Evolutionary conservation across 805 yeast species (phyloP).

Genomic region (Ogataea degrootiae): DNA sequence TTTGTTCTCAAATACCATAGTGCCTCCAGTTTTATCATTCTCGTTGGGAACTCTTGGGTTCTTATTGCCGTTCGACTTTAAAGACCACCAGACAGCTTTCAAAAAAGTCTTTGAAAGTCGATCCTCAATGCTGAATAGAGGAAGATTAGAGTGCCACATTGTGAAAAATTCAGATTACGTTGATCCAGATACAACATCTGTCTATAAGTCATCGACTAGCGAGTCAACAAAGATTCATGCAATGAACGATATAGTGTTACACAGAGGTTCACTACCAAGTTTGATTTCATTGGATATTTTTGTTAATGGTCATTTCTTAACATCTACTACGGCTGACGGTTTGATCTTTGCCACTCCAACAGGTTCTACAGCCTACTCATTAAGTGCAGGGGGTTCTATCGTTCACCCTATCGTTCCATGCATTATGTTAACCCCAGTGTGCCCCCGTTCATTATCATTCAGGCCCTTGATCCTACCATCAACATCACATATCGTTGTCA

Average conservation of each 20-base stretch:
- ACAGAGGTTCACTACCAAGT: slow-evolving; percentile 85
- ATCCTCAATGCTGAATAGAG: slow-evolving; percentile 69
- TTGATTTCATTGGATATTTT: slow-evolving; percentile 78
- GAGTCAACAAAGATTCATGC: slow-evolving; percentile 54
- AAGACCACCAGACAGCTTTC: slow-evolving; percentile 56
- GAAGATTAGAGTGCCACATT: slow-evolving; percentile 74
- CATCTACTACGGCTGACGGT: slow-evolving; percentile 92
- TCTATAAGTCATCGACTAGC: slow-evolving; percentile 13
- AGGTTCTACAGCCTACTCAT: slow-evolving; percentile 90
- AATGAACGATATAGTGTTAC: slow-evolving; percentile 87
- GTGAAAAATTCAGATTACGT: slow-evolving; percentile 29
- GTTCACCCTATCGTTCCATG: slow-evolving; percentile 86
- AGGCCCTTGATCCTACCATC: slow-evolving; percentile 82
- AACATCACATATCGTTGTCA: slow-evolving; percentile 65
- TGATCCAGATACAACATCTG: slow-evolving; percentile 9
- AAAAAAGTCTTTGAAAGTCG: slow-evolving; percentile 59
- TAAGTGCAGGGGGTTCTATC: slow-evolving; percentile 88
- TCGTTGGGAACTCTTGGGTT: slow-evolving; percentile 92
- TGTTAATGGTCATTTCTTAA: slow-evolving; percentile 77
- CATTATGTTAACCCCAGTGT: slow-evolving; percentile 79
- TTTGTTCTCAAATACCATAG: slow-evolving; percentile 60
- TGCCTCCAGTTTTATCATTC: slow-evolving; percentile 86
- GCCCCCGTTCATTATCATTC: slow-evolving; percentile 88
- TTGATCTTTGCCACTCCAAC: slow-evolving; percentile 84
- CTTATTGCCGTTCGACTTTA: slow-evolving; percentile 78